phyloP scores from a whole-genome alignment of 495 filamentous ascomycete species.

The Xylaria acuta region DNA sequence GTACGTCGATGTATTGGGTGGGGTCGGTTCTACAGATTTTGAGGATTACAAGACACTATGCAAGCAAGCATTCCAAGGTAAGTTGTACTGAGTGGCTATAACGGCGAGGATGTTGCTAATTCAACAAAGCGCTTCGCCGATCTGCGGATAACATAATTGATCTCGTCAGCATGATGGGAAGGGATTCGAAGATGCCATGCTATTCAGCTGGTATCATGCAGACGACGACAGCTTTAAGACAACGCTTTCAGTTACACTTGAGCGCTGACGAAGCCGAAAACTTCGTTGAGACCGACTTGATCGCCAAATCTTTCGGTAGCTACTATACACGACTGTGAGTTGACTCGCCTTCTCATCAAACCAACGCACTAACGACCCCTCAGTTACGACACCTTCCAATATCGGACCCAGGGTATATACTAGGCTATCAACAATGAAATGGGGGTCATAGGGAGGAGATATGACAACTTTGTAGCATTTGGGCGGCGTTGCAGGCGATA shows the following conservation, averaged over 20 bases:
- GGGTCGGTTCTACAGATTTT: slow-evolving; percentile 65
- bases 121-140: slow-evolving; percentile 62
- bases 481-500: slow-evolving; percentile 45
- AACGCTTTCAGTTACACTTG: slow-evolving; percentile 74
- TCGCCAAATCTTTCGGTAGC: slow-evolving; percentile 73
- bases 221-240: slow-evolving; percentile 65
- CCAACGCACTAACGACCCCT: slow-evolving; percentile 21
- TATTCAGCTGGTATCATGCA: slow-evolving; percentile 68
- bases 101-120: slow-evolving; percentile 3
- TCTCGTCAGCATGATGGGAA: slow-evolving; percentile 77
- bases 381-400: slow-evolving; percentile 82
- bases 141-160: slow-evolving; percentile 75
- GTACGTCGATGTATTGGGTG: slow-evolving; percentile 77
- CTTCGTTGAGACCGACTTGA: slow-evolving; percentile 74
- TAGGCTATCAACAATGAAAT: slow-evolving; percentile 41
- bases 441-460: slow-evolving; percentile 27
- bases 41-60: slow-evolving; percentile 72
- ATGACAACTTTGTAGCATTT: slow-evolving; percentile 43
- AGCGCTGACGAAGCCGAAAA: slow-evolving; percentile 75
- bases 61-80: slow-evolving; percentile 77
- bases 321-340: slow-evolving; percentile 78
- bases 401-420: slow-evolving; percentile 80
- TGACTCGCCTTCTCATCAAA: not conserved
- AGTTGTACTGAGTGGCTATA: slow-evolving; percentile 24
- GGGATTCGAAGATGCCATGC: slow-evolving; percentile 78